A percentile compares a stretch with the other conserved stretches of the same genome.
Conservation (phyloP, 2,329 filamentous ascomycete genomes). For the Epichloe hybrida region DNA sequence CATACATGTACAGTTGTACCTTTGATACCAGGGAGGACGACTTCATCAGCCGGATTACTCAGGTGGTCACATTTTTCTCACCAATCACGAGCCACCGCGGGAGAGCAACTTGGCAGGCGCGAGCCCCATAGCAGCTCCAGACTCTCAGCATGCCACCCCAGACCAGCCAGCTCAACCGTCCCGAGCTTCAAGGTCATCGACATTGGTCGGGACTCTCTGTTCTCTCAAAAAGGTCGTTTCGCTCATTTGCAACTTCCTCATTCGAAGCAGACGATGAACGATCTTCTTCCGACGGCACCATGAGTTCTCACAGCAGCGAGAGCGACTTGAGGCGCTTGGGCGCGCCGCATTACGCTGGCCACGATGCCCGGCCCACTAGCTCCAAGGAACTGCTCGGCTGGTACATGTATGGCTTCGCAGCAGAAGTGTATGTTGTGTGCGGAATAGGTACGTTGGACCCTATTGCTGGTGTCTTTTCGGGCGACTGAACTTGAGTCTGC, state of each 20-base stretch:
- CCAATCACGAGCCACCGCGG: slow-evolving; percentile 3
- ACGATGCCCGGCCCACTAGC: slow-evolving; percentile 83
- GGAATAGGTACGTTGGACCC: slow-evolving; percentile 41
- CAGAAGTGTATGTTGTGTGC: slow-evolving; percentile 92
- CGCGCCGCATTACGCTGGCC: slow-evolving; percentile 53
- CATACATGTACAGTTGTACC: too few species aligned
- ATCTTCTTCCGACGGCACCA: slow-evolving; percentile 26
- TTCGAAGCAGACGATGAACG: slow-evolving; percentile 60
- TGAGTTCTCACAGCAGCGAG: slow-evolving; percentile 24
- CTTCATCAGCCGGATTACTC: too few species aligned
- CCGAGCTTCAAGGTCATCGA: slow-evolving; percentile 25
- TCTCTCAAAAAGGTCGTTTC: slow-evolving; percentile 39
- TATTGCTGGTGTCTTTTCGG: too few species aligned
- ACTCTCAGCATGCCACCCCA: slow-evolving; percentile 5
- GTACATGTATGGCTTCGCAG: slow-evolving; percentile 94
- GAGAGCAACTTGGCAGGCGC: background rate
- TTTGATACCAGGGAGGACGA: too few species aligned
- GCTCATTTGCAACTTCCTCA: slow-evolving; percentile 43
- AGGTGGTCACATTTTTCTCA: background rate
- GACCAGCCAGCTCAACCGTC: slow-evolving; percentile 20
- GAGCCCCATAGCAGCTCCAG: background rate
- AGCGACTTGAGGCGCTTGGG: slow-evolving; percentile 20
- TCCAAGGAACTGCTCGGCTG: slow-evolving; percentile 79
- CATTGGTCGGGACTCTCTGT: slow-evolving; percentile 36
- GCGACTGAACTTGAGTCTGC: background rate